Percentiles rank a stretch among this genome's conserved stretches.
Conservation (phyloP, 2,329 filamentous ascomycete species). For the Lizonia empirigonia region DNA sequence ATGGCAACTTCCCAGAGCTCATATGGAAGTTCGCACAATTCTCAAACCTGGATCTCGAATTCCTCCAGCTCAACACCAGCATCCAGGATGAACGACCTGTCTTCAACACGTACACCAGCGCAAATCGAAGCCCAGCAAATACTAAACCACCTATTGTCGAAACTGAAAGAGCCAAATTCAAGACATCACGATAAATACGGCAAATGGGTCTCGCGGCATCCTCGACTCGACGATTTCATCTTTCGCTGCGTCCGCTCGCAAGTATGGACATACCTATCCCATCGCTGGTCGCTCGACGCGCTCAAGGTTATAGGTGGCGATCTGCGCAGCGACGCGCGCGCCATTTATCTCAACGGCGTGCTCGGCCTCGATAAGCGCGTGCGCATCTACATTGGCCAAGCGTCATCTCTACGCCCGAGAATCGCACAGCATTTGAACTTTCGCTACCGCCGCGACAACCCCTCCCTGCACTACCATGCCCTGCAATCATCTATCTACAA, state of each 20-base stretch:
- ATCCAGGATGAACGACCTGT: constrained; percentile 20
- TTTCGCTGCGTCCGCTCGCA: constrained; percentile 29
- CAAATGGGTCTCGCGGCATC: constrained; percentile 27
- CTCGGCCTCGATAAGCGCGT: constrained; percentile 31
- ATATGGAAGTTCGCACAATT: background rate
- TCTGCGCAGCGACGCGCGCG: constrained; percentile 27
- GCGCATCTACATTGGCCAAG: constrained; percentile 43
- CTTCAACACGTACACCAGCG: constrained; percentile 8
- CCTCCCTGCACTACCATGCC: constrained; percentile 42
- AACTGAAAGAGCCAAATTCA: constrained; percentile 22
- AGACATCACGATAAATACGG: constrained; percentile 27
- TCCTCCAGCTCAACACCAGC: background rate
- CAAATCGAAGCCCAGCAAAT: constrained; percentile 35
- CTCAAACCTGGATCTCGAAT: background rate
- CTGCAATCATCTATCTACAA: constrained; percentile 39
- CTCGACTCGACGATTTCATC: constrained; percentile 26
- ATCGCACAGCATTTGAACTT: constrained; percentile 43
- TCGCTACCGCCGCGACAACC: constrained; percentile 43
- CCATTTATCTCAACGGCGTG: constrained; percentile 37
- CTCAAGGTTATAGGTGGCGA: constrained; percentile 34
- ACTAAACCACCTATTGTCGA: constrained; percentile 27
- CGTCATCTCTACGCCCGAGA: constrained; percentile 30
- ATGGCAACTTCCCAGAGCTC: constrained; percentile 1
- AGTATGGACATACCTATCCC: constrained; percentile 28
- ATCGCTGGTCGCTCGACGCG: constrained; percentile 30